Evolutionary conservation across 352 stramenopile species (phyloP).

Genomic region (Globisporangium cystogenes): DNA sequence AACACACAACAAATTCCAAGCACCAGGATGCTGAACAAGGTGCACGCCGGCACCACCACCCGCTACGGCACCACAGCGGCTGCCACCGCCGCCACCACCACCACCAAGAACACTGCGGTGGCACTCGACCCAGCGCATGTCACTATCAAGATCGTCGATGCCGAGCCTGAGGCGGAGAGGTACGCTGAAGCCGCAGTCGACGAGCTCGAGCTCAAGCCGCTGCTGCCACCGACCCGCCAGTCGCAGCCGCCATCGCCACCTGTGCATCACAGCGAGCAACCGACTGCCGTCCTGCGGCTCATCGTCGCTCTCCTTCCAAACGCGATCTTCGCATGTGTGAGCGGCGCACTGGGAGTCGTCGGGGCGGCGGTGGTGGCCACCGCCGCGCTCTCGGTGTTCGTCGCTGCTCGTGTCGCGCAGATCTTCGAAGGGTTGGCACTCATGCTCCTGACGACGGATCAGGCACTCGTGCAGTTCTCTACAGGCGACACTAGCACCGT

Average conservation of each 20-base stretch:
- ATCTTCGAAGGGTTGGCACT: slow-evolving; percentile 4
- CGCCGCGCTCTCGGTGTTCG: slow-evolving; percentile 21
- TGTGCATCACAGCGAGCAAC: not conserved
- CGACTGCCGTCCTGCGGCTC: not conserved
- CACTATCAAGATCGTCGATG: slow-evolving; percentile 8
- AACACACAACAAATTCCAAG: not conserved
- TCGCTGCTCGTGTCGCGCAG: slow-evolving; percentile 12
- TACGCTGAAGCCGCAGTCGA: not conserved
- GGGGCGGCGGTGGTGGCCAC: slow-evolving; percentile 11
- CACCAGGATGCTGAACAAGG: not conserved
- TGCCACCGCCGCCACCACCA: too few species aligned
- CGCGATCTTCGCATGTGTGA: slow-evolving; percentile 7
- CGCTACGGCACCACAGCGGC: not conserved
- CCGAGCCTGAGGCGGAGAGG: not conserved
- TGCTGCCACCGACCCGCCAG: not conserved
- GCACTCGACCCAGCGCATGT: slow-evolving; percentile 3
- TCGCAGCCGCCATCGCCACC: not conserved
- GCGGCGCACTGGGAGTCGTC: slow-evolving; percentile 10
- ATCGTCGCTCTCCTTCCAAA: slow-evolving; percentile 5
- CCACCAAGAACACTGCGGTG: not conserved
- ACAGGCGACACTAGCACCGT: not conserved
- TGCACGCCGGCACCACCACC: not conserved
- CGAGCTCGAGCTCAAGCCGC: not conserved
- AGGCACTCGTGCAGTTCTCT: slow-evolving; percentile 3
- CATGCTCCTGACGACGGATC: slow-evolving; percentile 3